phyloP scores from a whole-genome alignment of 2,329 filamentous ascomycete species.

The Onygenales sp. region DNA sequence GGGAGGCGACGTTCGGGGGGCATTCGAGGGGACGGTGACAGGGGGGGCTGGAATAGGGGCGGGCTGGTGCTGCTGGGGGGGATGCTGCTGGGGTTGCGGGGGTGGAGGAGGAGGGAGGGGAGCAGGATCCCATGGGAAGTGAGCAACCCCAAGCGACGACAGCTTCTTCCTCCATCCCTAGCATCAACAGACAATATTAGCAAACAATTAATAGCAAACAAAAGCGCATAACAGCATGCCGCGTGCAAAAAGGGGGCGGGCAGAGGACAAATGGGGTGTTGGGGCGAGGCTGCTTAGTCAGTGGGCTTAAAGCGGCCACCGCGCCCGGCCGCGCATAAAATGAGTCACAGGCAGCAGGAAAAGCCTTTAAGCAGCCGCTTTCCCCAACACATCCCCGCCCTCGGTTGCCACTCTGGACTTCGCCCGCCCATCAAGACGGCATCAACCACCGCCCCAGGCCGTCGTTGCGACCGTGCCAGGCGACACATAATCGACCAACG shows the following conservation, averaged over 20 bases:
- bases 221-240: not conserved
- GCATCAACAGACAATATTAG: slow-evolving; percentile 1
- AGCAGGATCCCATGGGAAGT: slow-evolving; percentile 92
- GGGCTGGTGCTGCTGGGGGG: slow-evolving; percentile 25
- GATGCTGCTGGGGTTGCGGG: slow-evolving; percentile 30
- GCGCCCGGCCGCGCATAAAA: not conserved
- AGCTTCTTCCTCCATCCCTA: slow-evolving; percentile 94
- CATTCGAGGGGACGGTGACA: slow-evolving; percentile 36
- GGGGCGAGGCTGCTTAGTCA: slow-evolving; percentile 8
- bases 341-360: too few species aligned
- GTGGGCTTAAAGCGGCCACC: slow-evolving; percentile 8
- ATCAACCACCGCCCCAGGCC: not conserved
- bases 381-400: slow-evolving; percentile 21
- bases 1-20: slow-evolving; percentile 24
- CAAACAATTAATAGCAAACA: not conserved
- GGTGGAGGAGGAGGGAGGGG: slow-evolving; percentile 46
- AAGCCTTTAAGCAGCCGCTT: slow-evolving; percentile 20
- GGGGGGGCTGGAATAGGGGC: slow-evolving; percentile 30
- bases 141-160: slow-evolving; percentile 70
- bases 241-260: not conserved
- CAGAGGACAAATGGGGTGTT: not conserved
- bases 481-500: not conserved
- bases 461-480: too few species aligned
- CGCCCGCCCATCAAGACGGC: slow-evolving; percentile 23
- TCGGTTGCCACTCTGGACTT: slow-evolving; percentile 33